Evolutionary conservation across 2,329 filamentous ascomycete species (phyloP).

Genomic region (Aspergillus jensenii): DNA sequence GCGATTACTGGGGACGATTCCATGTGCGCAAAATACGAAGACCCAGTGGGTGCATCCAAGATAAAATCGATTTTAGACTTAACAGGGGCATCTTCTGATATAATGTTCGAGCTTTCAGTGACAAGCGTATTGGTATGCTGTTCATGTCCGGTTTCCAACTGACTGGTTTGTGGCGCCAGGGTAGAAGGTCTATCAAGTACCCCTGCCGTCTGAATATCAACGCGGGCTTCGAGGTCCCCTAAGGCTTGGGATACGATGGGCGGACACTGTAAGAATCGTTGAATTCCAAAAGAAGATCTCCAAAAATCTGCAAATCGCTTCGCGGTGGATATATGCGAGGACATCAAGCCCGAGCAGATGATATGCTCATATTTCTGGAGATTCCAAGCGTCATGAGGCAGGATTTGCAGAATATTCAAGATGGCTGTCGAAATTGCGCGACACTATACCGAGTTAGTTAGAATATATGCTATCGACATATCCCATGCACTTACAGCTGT

Average conservation of each 20-base stretch:
- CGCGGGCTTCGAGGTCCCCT: slow-evolving; percentile 57
- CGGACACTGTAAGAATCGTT: slow-evolving; percentile 64
- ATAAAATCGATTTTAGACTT: slow-evolving; percentile 19
- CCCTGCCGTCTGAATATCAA: slow-evolving; percentile 47
- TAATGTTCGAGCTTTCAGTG: neutral
- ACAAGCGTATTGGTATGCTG: neutral
- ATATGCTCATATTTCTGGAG: slow-evolving; percentile 55
- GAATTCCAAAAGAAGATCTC: slow-evolving; percentile 68
- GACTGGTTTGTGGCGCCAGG: neutral
- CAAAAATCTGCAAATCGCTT: slow-evolving; percentile 61
- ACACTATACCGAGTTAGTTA: slow-evolving; percentile 30
- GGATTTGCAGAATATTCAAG: slow-evolving; percentile 32
- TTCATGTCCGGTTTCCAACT: neutral
- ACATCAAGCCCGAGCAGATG: slow-evolving; percentile 54
- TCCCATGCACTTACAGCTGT: slow-evolving; percentile 34
- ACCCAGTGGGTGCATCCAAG: slow-evolving; percentile 14
- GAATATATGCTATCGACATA: neutral
- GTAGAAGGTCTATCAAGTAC: slow-evolving; percentile 25
- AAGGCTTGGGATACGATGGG: slow-evolving; percentile 62
- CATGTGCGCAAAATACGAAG: slow-evolving; percentile 15
- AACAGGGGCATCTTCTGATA: slow-evolving; percentile 6
- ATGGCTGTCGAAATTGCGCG: slow-evolving; percentile 33
- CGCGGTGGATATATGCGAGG: slow-evolving; percentile 50
- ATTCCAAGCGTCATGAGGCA: slow-evolving; percentile 29
- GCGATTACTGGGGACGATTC: slow-evolving; percentile 31